Base-by-base conservation (phyloP, 306 rosid species). In the Trifolium dubium region DNA sequence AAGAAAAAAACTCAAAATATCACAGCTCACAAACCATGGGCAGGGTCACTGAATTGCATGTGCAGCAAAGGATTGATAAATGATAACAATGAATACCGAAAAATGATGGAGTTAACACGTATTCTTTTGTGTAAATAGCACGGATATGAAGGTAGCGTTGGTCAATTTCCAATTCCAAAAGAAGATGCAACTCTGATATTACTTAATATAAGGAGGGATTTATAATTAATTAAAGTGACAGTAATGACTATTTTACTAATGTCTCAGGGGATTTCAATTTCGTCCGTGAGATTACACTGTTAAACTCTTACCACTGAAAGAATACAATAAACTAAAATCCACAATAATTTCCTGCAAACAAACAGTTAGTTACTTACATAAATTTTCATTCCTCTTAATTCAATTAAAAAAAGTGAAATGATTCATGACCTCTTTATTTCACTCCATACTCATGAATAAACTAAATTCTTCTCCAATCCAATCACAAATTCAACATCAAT, bases 351-450 rank as follows among this genome's bases (percentile, higher is more conserved):
- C 68, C 17, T 10, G 60, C n/a, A n/a, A n/a, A n/a, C 59, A 31
- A 76, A 18, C 12, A 66, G 50, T 9, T 34, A 6, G 63, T 76
- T 17, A 58, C 17, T 9, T 34, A 6, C 63, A 79, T 40, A 54
- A 43, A 23, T 10, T 30, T 62, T 23, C 12, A 54, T 44, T 32
- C 41, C 32, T 11, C 46, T 29, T n/a, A 10, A 19, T 8, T 34
- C 23, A 56, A 71, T 63, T 59, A n/a, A 77, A 13, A 5, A 32
- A 44, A 44, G n/a, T 69, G 64, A 59, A 68, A 74, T 41, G 18
- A 51, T 5, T 18, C 14, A 3, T n/a, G n/a, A n/a, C n/a, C n/a
- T 73, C 15, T 30, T 47, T 14, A 12, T 12, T 15, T n/a, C 8
- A 46, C 43, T 68, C 53, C 54, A 59, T 53, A 44, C 32, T 40